phyloP scores from a whole-genome alignment of 106 monocot genomes.

The Ottelia alismoides region DNA sequence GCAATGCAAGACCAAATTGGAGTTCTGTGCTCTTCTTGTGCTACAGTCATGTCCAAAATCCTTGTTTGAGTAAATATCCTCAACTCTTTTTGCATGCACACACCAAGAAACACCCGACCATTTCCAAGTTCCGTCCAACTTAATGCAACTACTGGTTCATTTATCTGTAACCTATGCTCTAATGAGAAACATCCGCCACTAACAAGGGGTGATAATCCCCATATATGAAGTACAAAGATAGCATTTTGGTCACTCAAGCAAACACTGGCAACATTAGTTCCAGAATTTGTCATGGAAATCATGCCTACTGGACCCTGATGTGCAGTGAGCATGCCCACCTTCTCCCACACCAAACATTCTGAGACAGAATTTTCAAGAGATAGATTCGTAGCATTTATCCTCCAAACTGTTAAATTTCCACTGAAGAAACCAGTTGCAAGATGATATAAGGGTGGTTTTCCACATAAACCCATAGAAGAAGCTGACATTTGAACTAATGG shows the following conservation, averaged over 20 bases:
- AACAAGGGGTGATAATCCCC: conserved; percentile 52
- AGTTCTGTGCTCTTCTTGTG: not conserved
- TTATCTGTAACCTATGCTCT: conserved; percentile 49
- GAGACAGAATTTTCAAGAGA: conserved; percentile 10
- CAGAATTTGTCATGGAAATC: conserved; percentile 58
- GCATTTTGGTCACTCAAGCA: conserved; percentile 17
- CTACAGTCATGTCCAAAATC: not conserved
- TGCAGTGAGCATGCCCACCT: conserved; percentile 62
- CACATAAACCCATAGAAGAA: conserved; percentile 7
- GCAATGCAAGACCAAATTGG: conserved; percentile 65
- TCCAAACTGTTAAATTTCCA: conserved; percentile 90
- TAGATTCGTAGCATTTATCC: conserved; percentile 18
- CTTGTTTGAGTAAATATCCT: conserved; percentile 60
- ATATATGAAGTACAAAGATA: conserved; percentile 46
- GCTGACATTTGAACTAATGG: conserved; percentile 6
- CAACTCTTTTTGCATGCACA: conserved; percentile 59
- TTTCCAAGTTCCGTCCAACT: conserved; percentile 68
- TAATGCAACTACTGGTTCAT: conserved; percentile 39
- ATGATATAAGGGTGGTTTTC: conserved; percentile 23
- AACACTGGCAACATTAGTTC: conserved; percentile 57
- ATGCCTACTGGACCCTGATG: conserved; percentile 49
- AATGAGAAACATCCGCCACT: conserved; percentile 65
- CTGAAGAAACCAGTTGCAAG: conserved; percentile 73
- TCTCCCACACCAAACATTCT: conserved; percentile 41
- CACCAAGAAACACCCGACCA: conserved; percentile 70